Base-by-base conservation (phyloP, 1,284 basidiomycete genomes). In the Heterobasidion occidentale region DNA sequence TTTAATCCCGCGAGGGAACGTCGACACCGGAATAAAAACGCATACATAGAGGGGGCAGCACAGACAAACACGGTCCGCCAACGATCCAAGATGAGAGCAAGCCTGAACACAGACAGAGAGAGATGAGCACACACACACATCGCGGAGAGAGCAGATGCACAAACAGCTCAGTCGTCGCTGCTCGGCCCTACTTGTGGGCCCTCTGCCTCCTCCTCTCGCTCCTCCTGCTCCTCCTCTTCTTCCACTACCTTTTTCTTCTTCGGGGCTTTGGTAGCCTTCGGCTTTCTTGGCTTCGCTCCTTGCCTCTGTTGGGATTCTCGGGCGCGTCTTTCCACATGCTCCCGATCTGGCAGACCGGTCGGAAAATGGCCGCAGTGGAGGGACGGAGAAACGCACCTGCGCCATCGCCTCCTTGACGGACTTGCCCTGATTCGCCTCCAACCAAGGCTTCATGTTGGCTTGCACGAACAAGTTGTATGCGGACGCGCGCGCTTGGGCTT, bases 291-390 rank as follows among this genome's bases (percentile, higher is more conserved):
- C 55, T 74, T 77, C 46, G 64, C 17, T 72, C 74, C 57, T 80
- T 72, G 12, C 80, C 81, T 42, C 79, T 74, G 58, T 80, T 83
- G 1, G 81, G 81, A 62, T 84, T 83, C 62, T 83, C 80, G 1
- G 78, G 78, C 0, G 80, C 73, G 56, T 81, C 75, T 51, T 69
- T 74, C 81, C 82, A 84, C 58, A 78, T 55, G 0, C 63, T 69
- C 6, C 75, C 80, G 58, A 84, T 80, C 82, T 84, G 56, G 9
- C 46, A 47, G 38, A 49, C 55, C 42, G 34, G 36, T 35, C 44
- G 12, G 27, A 45, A 45, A 47, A 49, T 50, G 27, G 42, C 2
- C 35, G 3, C 9, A 7, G 35, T 33, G 9, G 5, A 12, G 4
- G 49, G 34, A 47, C 19, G 52, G 19, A 7, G 15, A 19, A 42